phyloP scores from a whole-genome alignment of 192 early-diverging fungal species.

The Backusella liffmaniae region DNA sequence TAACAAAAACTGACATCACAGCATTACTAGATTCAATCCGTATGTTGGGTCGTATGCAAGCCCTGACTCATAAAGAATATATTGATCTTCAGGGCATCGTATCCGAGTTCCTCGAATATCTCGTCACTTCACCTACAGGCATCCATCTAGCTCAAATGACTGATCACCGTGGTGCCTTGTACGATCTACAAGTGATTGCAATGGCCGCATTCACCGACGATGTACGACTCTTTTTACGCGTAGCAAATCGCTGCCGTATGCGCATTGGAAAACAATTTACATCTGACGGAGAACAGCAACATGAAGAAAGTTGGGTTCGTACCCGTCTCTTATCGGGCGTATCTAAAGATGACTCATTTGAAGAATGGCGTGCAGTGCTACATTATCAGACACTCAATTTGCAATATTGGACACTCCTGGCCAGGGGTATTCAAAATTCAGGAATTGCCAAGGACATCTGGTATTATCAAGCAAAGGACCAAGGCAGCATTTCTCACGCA shows the following conservation, averaged over 20 bases:
- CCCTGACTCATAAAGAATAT: slow-evolving; percentile 57
- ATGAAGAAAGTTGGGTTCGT: slow-evolving; percentile 11
- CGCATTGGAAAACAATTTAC: slow-evolving; percentile 57
- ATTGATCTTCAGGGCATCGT: slow-evolving; percentile 49
- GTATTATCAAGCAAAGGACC: slow-evolving; percentile 49
- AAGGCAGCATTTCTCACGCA: slow-evolving; percentile 39
- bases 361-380: slow-evolving; percentile 10
- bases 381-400: slow-evolving; percentile 51
- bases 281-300: slow-evolving; percentile 24
- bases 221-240: slow-evolving; percentile 48
- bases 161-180: slow-evolving; percentile 54
- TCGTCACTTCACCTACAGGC: slow-evolving; percentile 52
- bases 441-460: slow-evolving; percentile 53
- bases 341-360: background rate
- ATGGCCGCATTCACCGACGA: slow-evolving; percentile 58
- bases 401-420: slow-evolving; percentile 59
- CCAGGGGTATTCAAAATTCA: slow-evolving; percentile 49
- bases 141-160: slow-evolving; percentile 49
- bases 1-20: slow-evolving; percentile 46
- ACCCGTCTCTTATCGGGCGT: background rate
- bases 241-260: slow-evolving; percentile 58
- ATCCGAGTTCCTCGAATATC: slow-evolving; percentile 49
- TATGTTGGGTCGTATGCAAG: slow-evolving; percentile 46
- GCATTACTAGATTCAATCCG: slow-evolving; percentile 53
- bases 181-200: slow-evolving; percentile 53